Percentiles rank a stretch among this genome's conserved stretches.
Evolutionary conservation across 345 rosid genomes (phyloP).

Genomic region (Pistacia integerrima): DNA sequence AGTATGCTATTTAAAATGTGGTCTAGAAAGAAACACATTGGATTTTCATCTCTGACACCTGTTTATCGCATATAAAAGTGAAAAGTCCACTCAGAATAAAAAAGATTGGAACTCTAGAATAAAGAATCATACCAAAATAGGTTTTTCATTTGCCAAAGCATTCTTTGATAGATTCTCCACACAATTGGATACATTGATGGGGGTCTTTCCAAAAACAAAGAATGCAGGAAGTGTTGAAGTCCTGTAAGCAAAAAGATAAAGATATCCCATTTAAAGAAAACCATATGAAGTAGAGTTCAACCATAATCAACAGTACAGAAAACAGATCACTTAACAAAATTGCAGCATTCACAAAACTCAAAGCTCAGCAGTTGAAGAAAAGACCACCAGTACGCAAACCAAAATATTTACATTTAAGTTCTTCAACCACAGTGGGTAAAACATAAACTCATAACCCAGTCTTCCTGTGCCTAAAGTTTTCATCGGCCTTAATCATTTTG

Average conservation of each 20-base stretch:
- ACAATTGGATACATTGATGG: constrained; percentile 47
- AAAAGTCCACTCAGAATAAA: neutral
- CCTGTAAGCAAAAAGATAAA: constrained; percentile 40
- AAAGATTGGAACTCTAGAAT: constrained; percentile 4
- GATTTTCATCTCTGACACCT: neutral
- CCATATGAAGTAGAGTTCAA: neutral
- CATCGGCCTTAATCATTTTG: neutral
- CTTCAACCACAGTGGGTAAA: neutral
- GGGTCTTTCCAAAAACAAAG: constrained; percentile 79
- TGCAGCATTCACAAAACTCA: neutral
- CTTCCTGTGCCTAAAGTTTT: neutral
- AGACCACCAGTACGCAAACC: neutral
- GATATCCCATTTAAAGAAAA: neutral
- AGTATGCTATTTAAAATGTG: neutral
- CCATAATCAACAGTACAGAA: neutral
- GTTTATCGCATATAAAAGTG: neutral
- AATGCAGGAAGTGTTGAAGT: constrained; percentile 82
- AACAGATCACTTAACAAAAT: neutral
- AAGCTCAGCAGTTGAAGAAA: neutral
- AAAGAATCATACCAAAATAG: constrained; percentile 53
- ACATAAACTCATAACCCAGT: neutral
- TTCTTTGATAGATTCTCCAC: constrained; percentile 43
- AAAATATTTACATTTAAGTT: neutral
- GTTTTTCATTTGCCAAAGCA: constrained; percentile 43
- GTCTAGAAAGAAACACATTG: neutral